Conservation (phyloP, 768 basidiomycete species). For the Asterophora parasitica region DNA sequence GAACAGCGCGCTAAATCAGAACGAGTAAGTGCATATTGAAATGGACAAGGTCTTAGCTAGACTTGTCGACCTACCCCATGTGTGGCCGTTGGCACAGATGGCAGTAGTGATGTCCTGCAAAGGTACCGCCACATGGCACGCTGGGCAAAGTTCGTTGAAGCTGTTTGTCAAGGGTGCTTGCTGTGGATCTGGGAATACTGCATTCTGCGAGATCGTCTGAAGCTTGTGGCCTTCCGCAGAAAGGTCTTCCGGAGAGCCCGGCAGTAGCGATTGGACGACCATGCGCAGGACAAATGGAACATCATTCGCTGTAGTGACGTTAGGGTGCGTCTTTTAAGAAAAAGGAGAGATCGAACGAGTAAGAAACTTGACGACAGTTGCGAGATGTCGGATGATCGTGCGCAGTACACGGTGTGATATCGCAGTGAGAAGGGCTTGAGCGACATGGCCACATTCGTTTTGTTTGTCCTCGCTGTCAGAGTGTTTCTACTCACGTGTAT, state of each 20-base stretch:
- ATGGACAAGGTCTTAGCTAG: neutral
- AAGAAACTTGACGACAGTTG: conserved; percentile 39
- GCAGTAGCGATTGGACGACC: conserved; percentile 53
- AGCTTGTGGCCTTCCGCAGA: conserved; percentile 30
- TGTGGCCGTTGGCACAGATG: conserved; percentile 66
- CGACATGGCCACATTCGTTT: conserved; percentile 45
- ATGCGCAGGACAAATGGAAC: conserved; percentile 62
- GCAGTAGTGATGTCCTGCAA: conserved; percentile 57
- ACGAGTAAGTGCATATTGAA: conserved; percentile 10
- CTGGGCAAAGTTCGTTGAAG: conserved; percentile 67
- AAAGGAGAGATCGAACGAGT: conserved; percentile 32
- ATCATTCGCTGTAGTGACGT: conserved; percentile 42
- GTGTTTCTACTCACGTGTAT: conserved; percentile 45
- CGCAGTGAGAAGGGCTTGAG: conserved; percentile 41
- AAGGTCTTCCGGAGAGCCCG: conserved; percentile 40
- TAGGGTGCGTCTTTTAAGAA: conserved; percentile 1
- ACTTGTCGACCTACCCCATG: conserved; percentile 60
- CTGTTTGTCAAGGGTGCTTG: conserved; percentile 30
- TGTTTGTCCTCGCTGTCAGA: conserved; percentile 38
- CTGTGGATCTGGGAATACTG: conserved; percentile 20
- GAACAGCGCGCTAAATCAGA: conserved; percentile 63
- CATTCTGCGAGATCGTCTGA: conserved; percentile 22
- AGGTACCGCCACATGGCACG: conserved; percentile 59
- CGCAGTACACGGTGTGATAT: conserved; percentile 53
- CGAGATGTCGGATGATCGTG: conserved; percentile 53